Evolutionary conservation across 805 yeast species (phyloP).

Genomic region (Yamadazyma scolyti): DNA sequence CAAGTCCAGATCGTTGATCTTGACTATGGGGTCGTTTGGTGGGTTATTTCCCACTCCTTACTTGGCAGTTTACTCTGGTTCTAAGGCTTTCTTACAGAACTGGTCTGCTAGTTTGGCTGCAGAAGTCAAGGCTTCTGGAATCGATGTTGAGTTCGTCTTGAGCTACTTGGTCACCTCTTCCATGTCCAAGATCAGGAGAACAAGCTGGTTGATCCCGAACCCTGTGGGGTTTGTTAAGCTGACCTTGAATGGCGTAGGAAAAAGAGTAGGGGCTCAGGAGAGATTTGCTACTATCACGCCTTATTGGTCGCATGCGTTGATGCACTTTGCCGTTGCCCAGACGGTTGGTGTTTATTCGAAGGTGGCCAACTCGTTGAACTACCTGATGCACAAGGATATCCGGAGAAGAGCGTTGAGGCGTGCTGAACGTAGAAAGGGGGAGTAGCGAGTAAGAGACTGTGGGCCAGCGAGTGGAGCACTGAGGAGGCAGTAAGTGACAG

Average conservation of each 20-base stretch:
- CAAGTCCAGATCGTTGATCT: conserved; percentile 63
- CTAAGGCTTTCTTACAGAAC: conserved; percentile 89
- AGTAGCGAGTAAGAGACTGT: conserved; percentile 3
- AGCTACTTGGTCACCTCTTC: conserved; percentile 92
- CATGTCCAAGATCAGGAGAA: conserved; percentile 87
- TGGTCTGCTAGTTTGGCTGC: conserved; percentile 91
- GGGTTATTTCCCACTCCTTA: conserved; percentile 91
- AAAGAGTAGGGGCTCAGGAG: conserved; percentile 90
- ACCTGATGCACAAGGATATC: conserved; percentile 73
- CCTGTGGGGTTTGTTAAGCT: conserved; percentile 79
- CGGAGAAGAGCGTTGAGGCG: conserved; percentile 81
- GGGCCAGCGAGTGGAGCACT: not conserved
- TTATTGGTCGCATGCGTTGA: conserved; percentile 87
- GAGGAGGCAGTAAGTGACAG: not conserved
- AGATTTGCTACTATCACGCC: conserved; percentile 86
- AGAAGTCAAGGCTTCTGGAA: conserved; percentile 62
- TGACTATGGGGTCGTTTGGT: conserved; percentile 97
- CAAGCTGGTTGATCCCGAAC: conserved; percentile 73
- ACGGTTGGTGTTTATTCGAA: conserved; percentile 80
- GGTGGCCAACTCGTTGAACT: conserved; percentile 65
- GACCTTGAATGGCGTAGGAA: conserved; percentile 66
- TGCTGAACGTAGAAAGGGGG: conserved; percentile 34
- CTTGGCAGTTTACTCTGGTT: conserved; percentile 92
- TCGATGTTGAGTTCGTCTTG: conserved; percentile 83
- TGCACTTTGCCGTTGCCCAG: conserved; percentile 78